Evolutionary conservation across 108 stramenopile species (phyloP).

Genomic region (Seminavis robusta): DNA sequence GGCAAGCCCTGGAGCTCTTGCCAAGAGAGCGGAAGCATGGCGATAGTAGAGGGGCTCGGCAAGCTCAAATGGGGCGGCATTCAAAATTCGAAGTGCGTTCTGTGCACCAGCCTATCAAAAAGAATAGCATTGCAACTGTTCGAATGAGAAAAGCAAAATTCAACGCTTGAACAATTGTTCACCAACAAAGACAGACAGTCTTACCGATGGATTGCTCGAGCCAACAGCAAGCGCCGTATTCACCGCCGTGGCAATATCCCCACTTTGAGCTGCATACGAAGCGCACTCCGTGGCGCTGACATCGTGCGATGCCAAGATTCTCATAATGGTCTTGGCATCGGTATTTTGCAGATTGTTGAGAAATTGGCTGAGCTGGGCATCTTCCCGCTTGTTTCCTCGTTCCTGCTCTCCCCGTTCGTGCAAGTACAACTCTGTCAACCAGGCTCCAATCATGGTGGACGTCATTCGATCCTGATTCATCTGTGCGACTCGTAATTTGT

Average conservation of each 20-base stretch:
- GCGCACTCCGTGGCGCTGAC: slow-evolving; percentile 77
- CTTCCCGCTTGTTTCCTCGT: slow-evolving; percentile 14
- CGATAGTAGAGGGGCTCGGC: slow-evolving; percentile 84
- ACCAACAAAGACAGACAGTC: slow-evolving; percentile 23
- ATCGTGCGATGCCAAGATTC: slow-evolving; percentile 73
- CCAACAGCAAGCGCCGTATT: slow-evolving; percentile 41
- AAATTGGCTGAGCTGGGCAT: slow-evolving; percentile 54
- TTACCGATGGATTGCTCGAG: slow-evolving; percentile 31
- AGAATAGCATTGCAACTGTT: slow-evolving; percentile 4
- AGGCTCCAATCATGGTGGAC: slow-evolving; percentile 83
- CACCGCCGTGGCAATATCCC: slow-evolving; percentile 13
- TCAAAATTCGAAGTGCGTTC: slow-evolving; percentile 63
- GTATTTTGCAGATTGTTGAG: slow-evolving; percentile 72
- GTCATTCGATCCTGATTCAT: slow-evolving; percentile 64
- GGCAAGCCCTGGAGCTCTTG: slow-evolving; percentile 67
- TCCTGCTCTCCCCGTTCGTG: slow-evolving; percentile 41
- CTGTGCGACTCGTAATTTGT: slow-evolving; percentile 74
- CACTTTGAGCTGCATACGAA: slow-evolving; percentile 58
- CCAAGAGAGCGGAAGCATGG: slow-evolving; percentile 52
- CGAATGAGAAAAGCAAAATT: background rate
- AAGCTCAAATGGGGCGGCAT: slow-evolving; percentile 74
- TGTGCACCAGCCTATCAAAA: slow-evolving; percentile 50
- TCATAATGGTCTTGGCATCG: slow-evolving; percentile 77
- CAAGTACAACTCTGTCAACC: slow-evolving; percentile 79
- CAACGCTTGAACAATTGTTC: background rate